Evolutionary conservation across 106 monocot species (phyloP), one percentile per base, ranked within the genome.

Genomic region (Dioscorea zingiberensis): DNA sequence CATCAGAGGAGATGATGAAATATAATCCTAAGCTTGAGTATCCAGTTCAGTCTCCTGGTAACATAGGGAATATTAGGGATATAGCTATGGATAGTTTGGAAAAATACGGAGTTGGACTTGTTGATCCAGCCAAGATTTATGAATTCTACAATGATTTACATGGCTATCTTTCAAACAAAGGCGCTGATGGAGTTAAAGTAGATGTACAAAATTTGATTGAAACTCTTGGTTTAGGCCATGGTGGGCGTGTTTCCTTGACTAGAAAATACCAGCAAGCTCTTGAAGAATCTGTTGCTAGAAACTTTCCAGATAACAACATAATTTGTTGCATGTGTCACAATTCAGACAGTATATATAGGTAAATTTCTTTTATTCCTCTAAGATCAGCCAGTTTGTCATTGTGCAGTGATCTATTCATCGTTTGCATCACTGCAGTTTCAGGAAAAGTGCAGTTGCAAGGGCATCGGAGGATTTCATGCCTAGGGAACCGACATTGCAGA

Each of bases 391-490:
- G 25, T 30, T 44, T 17, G n/a, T 16, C 44, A 25, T 23, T 28
- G 4, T 27, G 24, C 9, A 1, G 16, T 54, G 26, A 7, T 22
- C 12, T 15, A 13, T 10, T 59, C 8, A 22, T 11, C 45, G 7
- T 60, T 23, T 30, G 22, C 61, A 59, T 32, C 6, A 21, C 59
- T 66, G 12, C 65, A 77, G 77, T 26, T 59, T 72, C 21, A 66
- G 55, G 62, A 78, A 61, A 14, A 47, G 59, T 32, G 66, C 78
- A 44, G 72, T 72, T 26, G 70, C 58, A 7, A 78, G 78, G 59
- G 61, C 67, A 12, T 78, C 78, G 18, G 78, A 73, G 47, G 78
- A 78, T 78, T 78, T 78, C 61, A 60, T 67, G 79, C 79, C 74
- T 28, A 59, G 44, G 12, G 79, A 74, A 15, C 69, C 69, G 47